A percentile compares a stretch with the other conserved stretches of the same genome.
Evolutionary conservation across 129 eudicot species (phyloP).

Genomic region (Flaveria trinervia): DNA sequence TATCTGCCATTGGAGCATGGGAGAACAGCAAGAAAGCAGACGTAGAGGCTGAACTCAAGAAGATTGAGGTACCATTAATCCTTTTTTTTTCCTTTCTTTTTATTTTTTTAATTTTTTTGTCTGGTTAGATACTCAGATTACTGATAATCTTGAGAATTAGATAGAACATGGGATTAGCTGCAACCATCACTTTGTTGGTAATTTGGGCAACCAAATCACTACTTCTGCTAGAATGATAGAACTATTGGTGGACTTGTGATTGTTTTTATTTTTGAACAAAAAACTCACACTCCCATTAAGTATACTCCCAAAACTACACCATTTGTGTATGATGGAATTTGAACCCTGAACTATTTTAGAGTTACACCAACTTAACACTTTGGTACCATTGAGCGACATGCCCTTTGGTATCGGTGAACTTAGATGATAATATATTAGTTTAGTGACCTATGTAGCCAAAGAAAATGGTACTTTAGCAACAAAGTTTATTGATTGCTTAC

Average conservation of each 20-base stretch:
- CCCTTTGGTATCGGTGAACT: not conserved
- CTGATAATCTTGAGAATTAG: not conserved
- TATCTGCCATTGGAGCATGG: conserved; percentile 69
- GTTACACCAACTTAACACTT: too few species aligned
- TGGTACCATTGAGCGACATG: too few species aligned
- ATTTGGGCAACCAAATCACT: not conserved
- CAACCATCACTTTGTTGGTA: not conserved
- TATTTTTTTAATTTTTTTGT: not conserved
- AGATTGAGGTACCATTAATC: conserved; percentile 62
- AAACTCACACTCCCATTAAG: too few species aligned
- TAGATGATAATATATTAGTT: not conserved
- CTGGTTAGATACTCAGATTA: not conserved
- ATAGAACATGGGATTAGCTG: not conserved
- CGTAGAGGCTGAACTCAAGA: conserved; percentile 71
- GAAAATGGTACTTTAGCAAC: not conserved
- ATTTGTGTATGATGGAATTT: too few species aligned
- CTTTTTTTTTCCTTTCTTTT: not conserved
- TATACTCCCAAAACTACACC: too few species aligned
- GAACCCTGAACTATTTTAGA: too few species aligned
- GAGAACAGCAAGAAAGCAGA: conserved; percentile 91
- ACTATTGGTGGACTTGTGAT: too few species aligned
- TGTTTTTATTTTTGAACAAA: too few species aligned
- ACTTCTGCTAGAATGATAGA: too few species aligned
- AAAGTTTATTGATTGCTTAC: not conserved
- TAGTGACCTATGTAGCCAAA: not conserved